Percentiles rank a stretch among this genome's conserved stretches.
phyloP scores from a whole-genome alignment of 345 rosid species.

The Brassica nigra region DNA sequence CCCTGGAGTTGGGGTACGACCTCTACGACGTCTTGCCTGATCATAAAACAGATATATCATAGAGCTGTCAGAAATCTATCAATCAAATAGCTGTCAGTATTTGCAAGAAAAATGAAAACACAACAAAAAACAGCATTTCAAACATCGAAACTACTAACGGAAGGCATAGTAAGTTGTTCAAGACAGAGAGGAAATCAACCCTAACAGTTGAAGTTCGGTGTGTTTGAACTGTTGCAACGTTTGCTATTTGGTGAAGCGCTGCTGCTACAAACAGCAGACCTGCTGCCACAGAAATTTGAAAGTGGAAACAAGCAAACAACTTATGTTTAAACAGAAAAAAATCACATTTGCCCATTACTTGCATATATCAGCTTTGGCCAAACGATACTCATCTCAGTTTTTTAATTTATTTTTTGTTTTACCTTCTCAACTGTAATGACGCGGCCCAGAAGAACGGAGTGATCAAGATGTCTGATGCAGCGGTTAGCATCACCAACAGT shows the following conservation, averaged over 20 bases:
- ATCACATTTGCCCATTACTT: neutral
- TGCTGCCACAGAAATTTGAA: constrained; percentile 83
- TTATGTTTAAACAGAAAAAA: constrained; percentile 30
- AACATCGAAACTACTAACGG: neutral
- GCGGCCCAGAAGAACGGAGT: constrained; percentile 77
- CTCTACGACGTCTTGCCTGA: constrained; percentile 86
- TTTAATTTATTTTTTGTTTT: neutral
- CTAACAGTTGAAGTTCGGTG: constrained; percentile 55
- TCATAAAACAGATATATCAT: constrained; percentile 9
- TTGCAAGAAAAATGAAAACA: neutral
- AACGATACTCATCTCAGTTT: too few relatives aligned
- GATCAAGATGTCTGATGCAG: constrained; percentile 74
- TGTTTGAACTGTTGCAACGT: constrained; percentile 66
- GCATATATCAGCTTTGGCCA: neutral
- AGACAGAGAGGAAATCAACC: constrained; percentile 82
- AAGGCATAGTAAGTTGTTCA: constrained; percentile 31
- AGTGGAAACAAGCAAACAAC: constrained; percentile 77
- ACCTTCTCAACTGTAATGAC: constrained; percentile 95
- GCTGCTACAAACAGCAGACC: constrained; percentile 98
- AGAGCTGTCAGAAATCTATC: constrained; percentile 6
- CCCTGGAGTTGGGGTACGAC: constrained; percentile 96
- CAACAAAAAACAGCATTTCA: neutral
- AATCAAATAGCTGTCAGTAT: neutral
- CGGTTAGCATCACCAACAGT: constrained; percentile 66
- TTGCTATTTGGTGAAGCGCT: constrained; percentile 80